Evolutionary conservation across 78 protist genomes (phyloP), one percentile per base, ranked within the genome.

Genomic region (Guillardia theta): DNA sequence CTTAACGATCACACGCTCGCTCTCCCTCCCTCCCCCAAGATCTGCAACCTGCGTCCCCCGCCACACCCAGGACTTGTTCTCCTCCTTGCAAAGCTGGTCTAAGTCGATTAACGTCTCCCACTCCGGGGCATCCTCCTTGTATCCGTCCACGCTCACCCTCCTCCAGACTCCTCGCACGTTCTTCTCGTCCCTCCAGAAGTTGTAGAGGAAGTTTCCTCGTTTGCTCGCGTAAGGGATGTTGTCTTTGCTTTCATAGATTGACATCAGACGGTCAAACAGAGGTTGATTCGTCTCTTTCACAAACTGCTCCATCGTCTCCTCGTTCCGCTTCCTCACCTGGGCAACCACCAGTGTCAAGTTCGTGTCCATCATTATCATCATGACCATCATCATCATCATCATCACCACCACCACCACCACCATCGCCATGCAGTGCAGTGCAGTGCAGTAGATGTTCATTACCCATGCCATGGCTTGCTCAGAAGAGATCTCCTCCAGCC

Each of bases 31-130:
- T 76, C 88, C 88, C 8, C 92, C 95, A 4, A 30, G 37, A 45
- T 93, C 95, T 0, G 77, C 64, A 44, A 36, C 50, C n/a, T n/a
- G 37, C 10, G 19, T 33, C 62, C 95, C 95, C 19, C 1, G 15
- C 76, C 80, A 93, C 48, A 93, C 95, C 95, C 93, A 78, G 22
- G 78, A 41, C 64, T 30, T 62, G 12, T 87, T 92, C 92, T 93
- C 70, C 41, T 47, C 50, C 45, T 37, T 41, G 10, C 83, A 10
- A 1, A 93, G 93, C 44, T 0, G 19, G 30, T 93, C 95, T 5
- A 93, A 10, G 24, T 48, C 77, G 3, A 93, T 92, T 53, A 80
- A 78, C 27, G 15, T 30, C 46, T 93, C 95, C 95, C 95, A 93
- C 48, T 1, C 41, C 5, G 94, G 94, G 18, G 15, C 3, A 0